These are phyloP conservation scores for Penicillium sp. DNA, from an alignment of 2,329 filamentous ascomycete genomes.

Conservation along the genomic window DNA sequence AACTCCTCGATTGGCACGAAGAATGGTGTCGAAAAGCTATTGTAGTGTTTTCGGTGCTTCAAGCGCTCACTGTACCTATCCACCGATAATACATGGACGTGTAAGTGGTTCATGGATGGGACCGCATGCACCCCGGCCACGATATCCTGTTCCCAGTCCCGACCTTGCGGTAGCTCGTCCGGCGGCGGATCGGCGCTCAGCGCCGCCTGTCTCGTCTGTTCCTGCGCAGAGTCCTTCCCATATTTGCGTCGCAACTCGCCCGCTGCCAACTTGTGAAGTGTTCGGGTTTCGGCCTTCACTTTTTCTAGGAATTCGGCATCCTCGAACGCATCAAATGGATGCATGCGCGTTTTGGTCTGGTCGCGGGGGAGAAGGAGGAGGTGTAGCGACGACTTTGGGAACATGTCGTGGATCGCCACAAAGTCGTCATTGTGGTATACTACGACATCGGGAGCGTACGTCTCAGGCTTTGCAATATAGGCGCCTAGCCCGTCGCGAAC, in stretches of 20 bases:
- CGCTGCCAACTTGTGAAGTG: conserved; percentile 66
- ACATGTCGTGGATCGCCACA: conserved; percentile 78
- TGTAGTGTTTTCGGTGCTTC: conserved; percentile 85
- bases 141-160: conserved; percentile 77
- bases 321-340: conserved; percentile 76
- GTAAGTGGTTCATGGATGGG: conserved; percentile 89
- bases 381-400: conserved; percentile 82
- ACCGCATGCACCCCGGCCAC: conserved; percentile 78
- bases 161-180: conserved; percentile 63
- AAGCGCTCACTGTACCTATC: conserved; percentile 73
- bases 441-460: conserved; percentile 59
- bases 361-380: conserved; percentile 82
- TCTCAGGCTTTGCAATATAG: conserved; percentile 65
- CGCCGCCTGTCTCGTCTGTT: conserved; percentile 63
- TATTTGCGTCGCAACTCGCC: conserved; percentile 71
- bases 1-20: conserved; percentile 77
- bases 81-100: conserved; percentile 80
- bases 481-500: conserved; percentile 62
- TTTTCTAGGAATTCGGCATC: conserved; percentile 66
- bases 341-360: conserved; percentile 56
- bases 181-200: conserved; percentile 56
- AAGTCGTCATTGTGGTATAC: conserved; percentile 68
- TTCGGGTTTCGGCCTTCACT: conserved; percentile 61
- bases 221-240: conserved; percentile 62
- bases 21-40: conserved; percentile 85